These are phyloP conservation scores for Penicillium parvum DNA, from an alignment of 495 filamentous ascomycete genomes.

Conservation along the genomic window DNA sequence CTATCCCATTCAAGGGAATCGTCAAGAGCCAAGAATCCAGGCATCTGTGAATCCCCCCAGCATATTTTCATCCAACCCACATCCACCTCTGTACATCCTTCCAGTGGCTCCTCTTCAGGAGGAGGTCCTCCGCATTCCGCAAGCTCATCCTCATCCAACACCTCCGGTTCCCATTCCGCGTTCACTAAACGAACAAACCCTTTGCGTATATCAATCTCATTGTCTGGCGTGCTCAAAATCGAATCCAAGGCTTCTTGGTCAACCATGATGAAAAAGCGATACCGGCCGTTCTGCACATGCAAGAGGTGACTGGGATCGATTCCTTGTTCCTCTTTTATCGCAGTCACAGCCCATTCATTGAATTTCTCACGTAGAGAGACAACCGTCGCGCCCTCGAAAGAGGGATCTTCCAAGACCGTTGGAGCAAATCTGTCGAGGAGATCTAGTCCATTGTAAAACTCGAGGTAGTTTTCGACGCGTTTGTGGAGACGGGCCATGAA, in stretches of 20 bases:
- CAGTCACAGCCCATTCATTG: conserved; percentile 8
- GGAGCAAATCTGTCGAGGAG: conserved; percentile 26
- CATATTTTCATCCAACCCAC: conserved; percentile 29
- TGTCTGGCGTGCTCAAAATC: conserved; percentile 12
- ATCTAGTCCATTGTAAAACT: conserved; percentile 23
- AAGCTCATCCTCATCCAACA: neutral
- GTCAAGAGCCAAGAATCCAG: neutral
- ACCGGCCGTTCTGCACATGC: conserved; percentile 12
- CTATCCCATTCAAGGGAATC: neutral
- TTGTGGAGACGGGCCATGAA: conserved; percentile 8
- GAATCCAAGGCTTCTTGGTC: conserved; percentile 25
- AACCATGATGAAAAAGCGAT: conserved; percentile 24
- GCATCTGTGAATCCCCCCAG: conserved; percentile 2
- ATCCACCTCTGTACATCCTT: conserved; percentile 22
- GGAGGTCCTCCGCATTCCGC: neutral
- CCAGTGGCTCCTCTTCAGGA: conserved; percentile 16
- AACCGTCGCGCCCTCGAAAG: conserved; percentile 25
- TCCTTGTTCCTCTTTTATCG: conserved; percentile 16
- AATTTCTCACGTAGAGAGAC: conserved; percentile 25
- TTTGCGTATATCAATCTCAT: neutral
- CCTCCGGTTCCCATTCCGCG: neutral
- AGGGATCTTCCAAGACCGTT: conserved; percentile 26
- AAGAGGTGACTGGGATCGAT: neutral
- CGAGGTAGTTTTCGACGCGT: conserved; percentile 5
- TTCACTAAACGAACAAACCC: conserved; percentile 11